phyloP scores from a whole-genome alignment of 257 asterid species.

The Verbena officinalis region DNA sequence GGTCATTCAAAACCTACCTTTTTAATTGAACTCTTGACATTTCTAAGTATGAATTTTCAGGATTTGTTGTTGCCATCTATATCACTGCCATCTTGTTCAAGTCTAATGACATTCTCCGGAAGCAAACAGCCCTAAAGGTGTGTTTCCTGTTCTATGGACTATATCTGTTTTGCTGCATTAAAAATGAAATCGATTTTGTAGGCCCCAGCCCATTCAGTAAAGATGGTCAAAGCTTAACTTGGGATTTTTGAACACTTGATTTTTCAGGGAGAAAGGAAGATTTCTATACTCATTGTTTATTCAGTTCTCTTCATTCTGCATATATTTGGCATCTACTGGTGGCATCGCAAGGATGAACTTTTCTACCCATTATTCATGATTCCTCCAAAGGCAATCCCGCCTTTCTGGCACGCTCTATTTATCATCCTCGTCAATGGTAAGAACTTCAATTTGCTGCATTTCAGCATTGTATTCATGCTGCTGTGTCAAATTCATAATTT shows the following conservation, averaged over 20 bases:
- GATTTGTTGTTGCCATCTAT: slow-evolving; percentile 70
- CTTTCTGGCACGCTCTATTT: slow-evolving; percentile 87
- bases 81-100: slow-evolving; percentile 70
- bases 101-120: slow-evolving; percentile 80
- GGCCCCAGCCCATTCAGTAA: not conserved
- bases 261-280: slow-evolving; percentile 82
- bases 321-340: slow-evolving; percentile 71
- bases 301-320: slow-evolving; percentile 61
- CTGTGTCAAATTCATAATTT: not conserved
- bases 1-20: not conserved
- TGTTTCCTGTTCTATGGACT: slow-evolving; percentile 5
- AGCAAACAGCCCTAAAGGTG: slow-evolving; percentile 91
- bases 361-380: slow-evolving; percentile 66
- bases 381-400: slow-evolving; percentile 81
- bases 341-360: slow-evolving; percentile 63
- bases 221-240: not conserved
- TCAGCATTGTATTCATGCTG: not conserved
- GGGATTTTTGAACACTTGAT: slow-evolving; percentile 9
- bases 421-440: slow-evolving; percentile 75
- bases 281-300: slow-evolving; percentile 59
- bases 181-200: not conserved
- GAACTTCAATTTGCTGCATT: slow-evolving; percentile 24
- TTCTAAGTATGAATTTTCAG: slow-evolving; percentile 36
- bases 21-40: slow-evolving; percentile 12
- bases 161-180: slow-evolving; percentile 11